Evolutionary conservation across 2,329 filamentous ascomycete genomes (phyloP).

Genomic region (Tolypocladium album): DNA sequence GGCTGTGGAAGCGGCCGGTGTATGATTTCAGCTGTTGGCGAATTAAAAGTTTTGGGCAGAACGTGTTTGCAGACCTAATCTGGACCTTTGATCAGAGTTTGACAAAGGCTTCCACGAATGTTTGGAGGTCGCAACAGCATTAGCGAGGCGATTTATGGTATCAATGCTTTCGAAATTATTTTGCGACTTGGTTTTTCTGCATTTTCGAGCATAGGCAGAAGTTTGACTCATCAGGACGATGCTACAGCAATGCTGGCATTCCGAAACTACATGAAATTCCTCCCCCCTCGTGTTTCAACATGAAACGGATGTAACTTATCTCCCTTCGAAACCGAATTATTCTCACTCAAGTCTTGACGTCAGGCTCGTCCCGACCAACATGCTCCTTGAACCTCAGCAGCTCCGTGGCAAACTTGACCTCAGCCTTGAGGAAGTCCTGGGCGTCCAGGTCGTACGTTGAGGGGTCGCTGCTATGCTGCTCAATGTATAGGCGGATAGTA

Average conservation of each 20-base stretch:
- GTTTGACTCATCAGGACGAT: not conserved
- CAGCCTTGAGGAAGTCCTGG: slow-evolving; percentile 87
- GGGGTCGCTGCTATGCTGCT: slow-evolving; percentile 82
- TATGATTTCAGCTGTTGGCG: not conserved
- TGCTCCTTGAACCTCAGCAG: slow-evolving; percentile 91
- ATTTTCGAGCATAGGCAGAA: not conserved
- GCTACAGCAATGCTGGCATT: not conserved
- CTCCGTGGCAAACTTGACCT: slow-evolving; percentile 74
- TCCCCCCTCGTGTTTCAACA: not conserved
- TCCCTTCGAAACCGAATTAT: not conserved
- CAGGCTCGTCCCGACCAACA: slow-evolving; percentile 83
- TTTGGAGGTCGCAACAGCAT: not conserved
- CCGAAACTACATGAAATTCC: not conserved
- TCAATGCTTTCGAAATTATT: not conserved
- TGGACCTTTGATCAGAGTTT: not conserved
- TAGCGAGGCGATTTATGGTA: not conserved
- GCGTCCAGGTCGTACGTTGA: slow-evolving; percentile 71
- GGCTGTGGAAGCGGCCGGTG: not conserved
- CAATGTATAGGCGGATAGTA: slow-evolving; percentile 93
- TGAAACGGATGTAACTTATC: no score
- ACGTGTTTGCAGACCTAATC: not conserved
- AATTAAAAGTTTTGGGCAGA: not conserved
- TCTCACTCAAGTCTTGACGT: slow-evolving; percentile 71
- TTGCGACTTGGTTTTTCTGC: not conserved
- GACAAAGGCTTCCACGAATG: not conserved